Evolutionary conservation across 768 basidiomycete genomes (phyloP), one percentile per base, ranked within the genome.

Genomic region (Gymnopilus dilepis): DNA sequence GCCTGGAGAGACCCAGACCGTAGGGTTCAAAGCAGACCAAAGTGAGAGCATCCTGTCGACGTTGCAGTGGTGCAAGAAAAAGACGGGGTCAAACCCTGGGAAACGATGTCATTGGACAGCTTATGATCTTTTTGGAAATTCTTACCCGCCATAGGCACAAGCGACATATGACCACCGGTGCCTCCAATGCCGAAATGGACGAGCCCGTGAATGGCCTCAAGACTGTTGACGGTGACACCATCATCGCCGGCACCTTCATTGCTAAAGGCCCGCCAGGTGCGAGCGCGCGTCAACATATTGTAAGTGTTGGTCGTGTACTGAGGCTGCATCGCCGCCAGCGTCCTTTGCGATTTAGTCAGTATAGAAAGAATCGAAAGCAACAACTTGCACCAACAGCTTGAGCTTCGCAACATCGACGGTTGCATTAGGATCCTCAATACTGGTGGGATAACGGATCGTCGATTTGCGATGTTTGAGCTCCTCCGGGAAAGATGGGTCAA

Each of bases 11-110:
- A 82, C 78, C 77, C 78, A 80, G 6, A 78, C 74, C 3, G 64
- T 69, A 0, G 73, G 78, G 62, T 85, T 76, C 43, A 85, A 60
- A 1, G 80, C 83, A 5, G 76, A 71, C 84, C 84, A 86, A 17
- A 86, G 71, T 6, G 82, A 74, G 22, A 84, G 71, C 62, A 84
- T n/a, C 21, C 84, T 80, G 60, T 86, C 85, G 24, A 85, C 82
- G 47, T 86, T 82, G 60, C 69, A 63, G 65, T 86, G 84, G 62
- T 85, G 85, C 61, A 85, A 66, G 69, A 76, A 84, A 74, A 86
- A 85, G 62, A 84, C 78, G 0, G 83, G 82, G 65, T 85, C 84
- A 60, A 83, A 82, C 0, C 73, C 83, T 81, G 34, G 15, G 0
- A 11, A 58, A 11, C 13, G 24, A 3, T 22, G n/a, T n/a, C n/a